Evolutionary conservation across 2,329 filamentous ascomycete species (phyloP).

Genomic region (Tolypocladium sp.): DNA sequence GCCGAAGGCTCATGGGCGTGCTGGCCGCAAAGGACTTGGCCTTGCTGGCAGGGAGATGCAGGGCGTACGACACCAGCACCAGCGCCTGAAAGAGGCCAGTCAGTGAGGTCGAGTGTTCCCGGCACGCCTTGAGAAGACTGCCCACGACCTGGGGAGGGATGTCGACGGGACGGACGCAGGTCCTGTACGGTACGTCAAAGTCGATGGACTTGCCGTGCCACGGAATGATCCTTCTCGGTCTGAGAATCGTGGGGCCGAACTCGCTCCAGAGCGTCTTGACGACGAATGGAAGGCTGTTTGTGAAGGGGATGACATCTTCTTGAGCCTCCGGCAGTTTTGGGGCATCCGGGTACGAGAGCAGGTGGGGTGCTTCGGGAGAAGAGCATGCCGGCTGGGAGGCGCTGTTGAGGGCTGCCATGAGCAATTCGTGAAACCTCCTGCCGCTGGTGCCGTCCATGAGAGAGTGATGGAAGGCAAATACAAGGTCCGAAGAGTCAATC

Average conservation of each 20-base stretch:
- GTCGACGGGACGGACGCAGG: slow-evolving; percentile 26
- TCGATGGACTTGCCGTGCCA: slow-evolving; percentile 31
- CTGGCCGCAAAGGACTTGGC: slow-evolving; percentile 23
- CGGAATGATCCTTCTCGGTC: slow-evolving; percentile 11
- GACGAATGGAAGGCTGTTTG: slow-evolving; percentile 29
- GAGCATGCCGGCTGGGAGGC: neutral
- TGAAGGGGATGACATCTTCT: slow-evolving; percentile 31
- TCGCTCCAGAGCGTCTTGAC: slow-evolving; percentile 28
- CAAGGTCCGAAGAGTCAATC: slow-evolving; percentile 23
- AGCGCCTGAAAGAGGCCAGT: slow-evolving; percentile 41
- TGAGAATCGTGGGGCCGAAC: slow-evolving; percentile 29
- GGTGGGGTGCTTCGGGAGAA: slow-evolving; percentile 8
- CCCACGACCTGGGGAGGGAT: slow-evolving; percentile 18
- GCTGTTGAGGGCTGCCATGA: slow-evolving; percentile 32
- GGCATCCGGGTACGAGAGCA: slow-evolving; percentile 19
- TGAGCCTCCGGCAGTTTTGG: slow-evolving; percentile 27
- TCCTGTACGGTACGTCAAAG: slow-evolving; percentile 22
- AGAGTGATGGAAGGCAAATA: slow-evolving; percentile 43
- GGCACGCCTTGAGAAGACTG: slow-evolving; percentile 27
- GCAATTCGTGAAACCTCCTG: slow-evolving; percentile 35
- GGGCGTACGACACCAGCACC: slow-evolving; percentile 28
- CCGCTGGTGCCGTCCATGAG: slow-evolving; percentile 42
- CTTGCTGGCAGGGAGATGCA: slow-evolving; percentile 20
- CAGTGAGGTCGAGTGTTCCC: slow-evolving; percentile 32
- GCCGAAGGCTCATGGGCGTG: slow-evolving; percentile 37